Evolutionary conservation across 2,329 filamentous ascomycete species (phyloP).

Genomic region (Triangularia setosa): DNA sequence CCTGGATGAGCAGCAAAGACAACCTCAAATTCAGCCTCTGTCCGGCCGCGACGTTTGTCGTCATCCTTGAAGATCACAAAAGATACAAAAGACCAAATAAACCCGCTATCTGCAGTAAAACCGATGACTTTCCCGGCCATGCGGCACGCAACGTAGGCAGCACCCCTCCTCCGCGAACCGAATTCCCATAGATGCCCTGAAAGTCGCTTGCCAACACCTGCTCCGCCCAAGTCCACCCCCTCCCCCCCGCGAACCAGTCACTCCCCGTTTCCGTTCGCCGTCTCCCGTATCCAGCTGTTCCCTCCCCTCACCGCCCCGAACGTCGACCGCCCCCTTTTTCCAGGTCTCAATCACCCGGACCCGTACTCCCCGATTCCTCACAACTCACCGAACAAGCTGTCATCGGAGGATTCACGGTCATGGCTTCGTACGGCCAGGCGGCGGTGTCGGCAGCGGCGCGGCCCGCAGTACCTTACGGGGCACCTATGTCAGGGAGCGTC

Average conservation of each 20-base stretch:
- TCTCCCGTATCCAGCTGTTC: background rate
- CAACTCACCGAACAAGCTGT: background rate
- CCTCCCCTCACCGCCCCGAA: background rate
- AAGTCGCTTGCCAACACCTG: background rate
- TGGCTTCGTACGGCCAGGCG: conserved; percentile 40
- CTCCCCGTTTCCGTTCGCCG: background rate
- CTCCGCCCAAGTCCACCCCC: background rate
- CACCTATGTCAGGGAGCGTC: conserved; percentile 38
- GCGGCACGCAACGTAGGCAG: background rate
- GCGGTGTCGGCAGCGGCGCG: conserved; percentile 37
- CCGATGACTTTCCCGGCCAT: background rate
- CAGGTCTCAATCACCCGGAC: background rate
- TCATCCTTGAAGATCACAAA: background rate
- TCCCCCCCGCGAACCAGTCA: background rate
- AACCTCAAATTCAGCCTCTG: conserved; percentile 2
- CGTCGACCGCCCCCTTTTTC: background rate
- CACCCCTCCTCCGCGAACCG: background rate
- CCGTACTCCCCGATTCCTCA: background rate
- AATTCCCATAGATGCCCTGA: background rate
- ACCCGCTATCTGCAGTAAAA: background rate
- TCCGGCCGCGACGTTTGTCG: background rate
- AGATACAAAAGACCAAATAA: background rate
- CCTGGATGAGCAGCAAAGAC: background rate
- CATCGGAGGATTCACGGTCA: conserved; percentile 18
- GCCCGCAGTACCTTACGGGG: conserved; percentile 41